A percentile compares a stretch with the other conserved stretches of the same genome.
These are phyloP conservation scores for Scutellaria minor DNA, from an alignment of 257 asterid species.

Conservation along the genomic window DNA sequence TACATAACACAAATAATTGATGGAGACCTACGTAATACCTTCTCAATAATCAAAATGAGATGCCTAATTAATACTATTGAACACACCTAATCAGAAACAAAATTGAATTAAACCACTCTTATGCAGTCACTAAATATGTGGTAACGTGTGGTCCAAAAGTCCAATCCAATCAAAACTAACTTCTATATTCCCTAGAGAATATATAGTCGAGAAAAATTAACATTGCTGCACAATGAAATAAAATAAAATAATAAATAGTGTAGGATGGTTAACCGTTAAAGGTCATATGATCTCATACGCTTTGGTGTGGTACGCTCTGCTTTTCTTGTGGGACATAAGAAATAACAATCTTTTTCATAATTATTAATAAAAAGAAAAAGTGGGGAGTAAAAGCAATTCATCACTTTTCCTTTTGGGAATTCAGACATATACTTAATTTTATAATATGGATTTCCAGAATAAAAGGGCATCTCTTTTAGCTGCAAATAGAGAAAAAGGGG, in stretches of 20 bases:
- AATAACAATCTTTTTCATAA: background rate
- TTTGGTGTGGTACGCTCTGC: conserved; percentile 21
- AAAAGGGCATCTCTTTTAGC: conserved; percentile 20
- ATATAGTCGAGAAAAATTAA: too few species aligned
- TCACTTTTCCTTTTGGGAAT: background rate
- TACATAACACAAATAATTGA: background rate
- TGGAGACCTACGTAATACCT: background rate
- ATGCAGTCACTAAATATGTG: background rate
- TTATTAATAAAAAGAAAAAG: conserved; percentile 1
- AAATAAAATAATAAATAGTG: too few species aligned
- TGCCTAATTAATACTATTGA: background rate
- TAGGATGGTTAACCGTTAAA: background rate
- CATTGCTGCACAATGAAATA: too few species aligned
- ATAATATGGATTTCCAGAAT: conserved; percentile 8
- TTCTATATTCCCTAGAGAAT: too few species aligned
- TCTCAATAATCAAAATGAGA: background rate
- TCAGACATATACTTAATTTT: background rate
- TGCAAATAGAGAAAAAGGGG: background rate
- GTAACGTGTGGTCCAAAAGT: conserved; percentile 5
- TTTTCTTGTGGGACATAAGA: conserved; percentile 24
- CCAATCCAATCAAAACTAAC: background rate
- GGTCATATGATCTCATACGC: background rate
- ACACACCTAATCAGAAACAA: background rate
- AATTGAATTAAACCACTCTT: background rate
- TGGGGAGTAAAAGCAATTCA: conserved; percentile 11